phyloP scores from a whole-genome alignment of 179 eudicot species.

The Beta lomatogona region DNA sequence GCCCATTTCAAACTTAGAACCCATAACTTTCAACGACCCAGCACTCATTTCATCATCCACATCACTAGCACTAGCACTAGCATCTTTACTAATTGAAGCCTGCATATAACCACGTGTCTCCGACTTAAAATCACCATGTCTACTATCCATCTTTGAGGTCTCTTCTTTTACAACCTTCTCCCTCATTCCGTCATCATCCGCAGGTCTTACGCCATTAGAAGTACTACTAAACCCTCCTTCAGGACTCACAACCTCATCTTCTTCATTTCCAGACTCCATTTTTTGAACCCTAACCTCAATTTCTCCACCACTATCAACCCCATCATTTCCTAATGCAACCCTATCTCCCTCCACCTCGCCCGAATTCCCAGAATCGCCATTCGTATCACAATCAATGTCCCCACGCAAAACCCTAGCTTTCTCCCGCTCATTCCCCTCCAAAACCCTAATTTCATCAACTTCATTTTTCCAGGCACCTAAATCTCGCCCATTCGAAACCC shows the following conservation, averaged over 20 bases:
- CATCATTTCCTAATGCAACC: conserved; percentile 5
- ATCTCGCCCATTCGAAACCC: no score
- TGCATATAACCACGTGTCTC: conserved; percentile 23
- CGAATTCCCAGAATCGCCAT: conserved; percentile 23
- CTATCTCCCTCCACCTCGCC: no score
- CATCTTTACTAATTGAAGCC: conserved; percentile 32
- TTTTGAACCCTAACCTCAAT: conserved; percentile 26
- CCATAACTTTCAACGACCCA: conserved; percentile 32
- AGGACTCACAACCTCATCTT: background rate
- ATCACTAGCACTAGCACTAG: conserved; percentile 24
- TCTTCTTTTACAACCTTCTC: conserved; percentile 8
- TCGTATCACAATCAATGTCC: conserved; percentile 11
- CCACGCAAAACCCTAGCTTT: conserved; percentile 32
- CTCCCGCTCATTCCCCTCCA: conserved; percentile 14
- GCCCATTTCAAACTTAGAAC: conserved; percentile 63
- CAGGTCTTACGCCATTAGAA: conserved; percentile 6
- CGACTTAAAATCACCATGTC: conserved; percentile 21
- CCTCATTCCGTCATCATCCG: background rate
- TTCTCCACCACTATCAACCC: conserved; percentile 28
- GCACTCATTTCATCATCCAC: conserved; percentile 17
- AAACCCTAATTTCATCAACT: conserved; percentile 30
- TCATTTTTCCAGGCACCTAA: no score
- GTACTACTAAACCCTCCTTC: background rate
- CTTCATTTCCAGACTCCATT: conserved; percentile 6
- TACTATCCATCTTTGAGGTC: conserved; percentile 7